A percentile compares a stretch with the other conserved stretches of the same genome.
These are phyloP conservation scores for Multifurca ochricompacta DNA, from an alignment of 768 basidiomycete genomes.

Conservation along the genomic window DNA sequence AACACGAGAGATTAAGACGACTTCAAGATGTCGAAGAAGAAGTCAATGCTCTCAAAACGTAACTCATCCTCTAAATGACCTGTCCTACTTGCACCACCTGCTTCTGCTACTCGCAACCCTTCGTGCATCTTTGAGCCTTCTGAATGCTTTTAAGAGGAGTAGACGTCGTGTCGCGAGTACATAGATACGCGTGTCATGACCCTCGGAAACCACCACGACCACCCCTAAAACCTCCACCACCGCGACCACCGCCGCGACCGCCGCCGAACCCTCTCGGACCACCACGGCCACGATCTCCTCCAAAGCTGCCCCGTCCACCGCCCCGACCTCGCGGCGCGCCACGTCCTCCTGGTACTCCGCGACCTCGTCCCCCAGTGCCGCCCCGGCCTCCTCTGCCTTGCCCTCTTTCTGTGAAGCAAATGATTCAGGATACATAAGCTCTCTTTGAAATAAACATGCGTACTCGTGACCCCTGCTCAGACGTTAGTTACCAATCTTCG, in stretches of 20 bases:
- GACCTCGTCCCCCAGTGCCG: slow-evolving; percentile 24
- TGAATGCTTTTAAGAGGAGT: background rate
- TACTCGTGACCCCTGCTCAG: slow-evolving; percentile 31
- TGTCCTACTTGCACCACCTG: background rate
- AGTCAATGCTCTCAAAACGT: slow-evolving; percentile 11
- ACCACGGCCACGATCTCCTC: slow-evolving; percentile 37
- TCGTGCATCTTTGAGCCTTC: background rate
- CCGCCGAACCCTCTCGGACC: slow-evolving; percentile 40
- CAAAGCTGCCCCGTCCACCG: slow-evolving; percentile 37
- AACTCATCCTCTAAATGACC: background rate
- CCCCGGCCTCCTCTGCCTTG: slow-evolving; percentile 34
- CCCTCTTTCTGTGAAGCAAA: slow-evolving; percentile 33
- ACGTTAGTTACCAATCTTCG: slow-evolving; percentile 2
- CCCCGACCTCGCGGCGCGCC: slow-evolving; percentile 23
- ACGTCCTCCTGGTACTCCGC: slow-evolving; percentile 27
- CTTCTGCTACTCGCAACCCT: slow-evolving; percentile 7
- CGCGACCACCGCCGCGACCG: slow-evolving; percentile 31
- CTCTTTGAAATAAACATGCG: slow-evolving; percentile 11
- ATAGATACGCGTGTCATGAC: slow-evolving; percentile 28
- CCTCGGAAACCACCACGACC: slow-evolving; percentile 43
- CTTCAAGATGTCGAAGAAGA: slow-evolving; percentile 28
- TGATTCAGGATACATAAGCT: slow-evolving; percentile 14
- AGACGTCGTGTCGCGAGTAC: background rate
- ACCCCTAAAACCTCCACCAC: slow-evolving; percentile 33
- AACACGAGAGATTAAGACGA: slow-evolving; percentile 44